Base-by-base conservation (phyloP, 495 filamentous ascomycete genomes). In the Penicillium canescens region DNA sequence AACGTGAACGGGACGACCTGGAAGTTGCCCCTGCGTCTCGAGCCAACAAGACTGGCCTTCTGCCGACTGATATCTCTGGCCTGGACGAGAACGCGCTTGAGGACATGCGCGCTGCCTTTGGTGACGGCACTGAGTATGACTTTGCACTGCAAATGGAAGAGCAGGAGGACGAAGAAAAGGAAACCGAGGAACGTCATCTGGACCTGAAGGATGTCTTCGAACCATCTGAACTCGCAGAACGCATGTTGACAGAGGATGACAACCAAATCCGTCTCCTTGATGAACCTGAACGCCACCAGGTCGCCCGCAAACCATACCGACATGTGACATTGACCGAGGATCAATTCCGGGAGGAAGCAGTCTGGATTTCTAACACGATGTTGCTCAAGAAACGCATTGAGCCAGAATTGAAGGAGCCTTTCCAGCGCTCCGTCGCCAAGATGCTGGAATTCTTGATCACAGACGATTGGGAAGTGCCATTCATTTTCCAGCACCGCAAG, bases 171-270 rank as follows among this genome's bases (percentile, higher is more conserved):
- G 75, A 82, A 41, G 90, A 91, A 37, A 88, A 88, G 43, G 85
- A 87, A 51, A 84, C 84, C 34, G 78, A 81, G 37, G 85, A 86
- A 59, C 82, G 83, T 49, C 90, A 86, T 37, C 66, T 98, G n/a
- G 89, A 97, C 67, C 78, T 98, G 39, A 96, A 96, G 71, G 93
- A 98, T 67, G 92, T 98, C 51, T 98, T 98, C 54, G 94, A 98
- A 70, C 95, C 95, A 2, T 92, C 91, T 2, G 90, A 98, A 69
- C 83, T 98, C 37, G 83, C 83, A 35, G 94, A 98, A 68, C 90
- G 89, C 70, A 88, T 98, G 69, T 83, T 98, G 33, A 98, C 94
- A 4, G 94, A 98, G 49, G 91, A 91, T 42, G 94, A 98, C 62
- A 95, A 97, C 67, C 75, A 82, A 45, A 97, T 98, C 50, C 88